Conservation (phyloP, 192 early-diverging fungal species). For the Geranomyces michiganensis region DNA sequence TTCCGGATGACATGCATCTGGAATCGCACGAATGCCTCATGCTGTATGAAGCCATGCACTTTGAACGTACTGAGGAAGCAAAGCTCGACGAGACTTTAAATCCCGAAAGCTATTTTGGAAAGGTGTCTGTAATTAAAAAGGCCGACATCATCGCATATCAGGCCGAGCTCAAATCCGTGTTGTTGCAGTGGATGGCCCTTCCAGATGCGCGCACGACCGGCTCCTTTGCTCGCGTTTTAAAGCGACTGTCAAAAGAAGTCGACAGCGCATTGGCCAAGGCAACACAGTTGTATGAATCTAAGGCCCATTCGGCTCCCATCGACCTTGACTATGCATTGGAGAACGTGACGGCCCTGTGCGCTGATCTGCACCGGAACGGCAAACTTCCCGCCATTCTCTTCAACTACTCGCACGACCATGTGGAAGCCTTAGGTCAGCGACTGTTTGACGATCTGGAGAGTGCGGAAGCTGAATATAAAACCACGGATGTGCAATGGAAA, state of each 20-base stretch:
- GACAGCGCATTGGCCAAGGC: not conserved
- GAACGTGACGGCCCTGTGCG: constrained; percentile 33
- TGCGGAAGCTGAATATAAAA: constrained; percentile 35
- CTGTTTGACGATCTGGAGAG: constrained; percentile 28
- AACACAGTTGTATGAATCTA: not conserved
- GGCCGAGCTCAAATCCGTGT: constrained; percentile 33
- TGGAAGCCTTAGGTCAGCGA: constrained; percentile 25
- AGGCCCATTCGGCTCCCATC: not conserved
- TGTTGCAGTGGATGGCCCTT: constrained; percentile 34
- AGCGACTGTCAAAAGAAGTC: constrained; percentile 8
- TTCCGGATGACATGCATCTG: constrained; percentile 41
- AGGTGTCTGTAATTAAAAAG: constrained; percentile 27
- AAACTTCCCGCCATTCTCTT: constrained; percentile 52
- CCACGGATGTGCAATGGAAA: constrained; percentile 17
- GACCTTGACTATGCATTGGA: constrained; percentile 16
- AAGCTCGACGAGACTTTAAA: constrained; percentile 17
- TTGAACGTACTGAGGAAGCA: not conserved
- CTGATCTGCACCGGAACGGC: constrained; percentile 38
- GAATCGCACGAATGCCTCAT: constrained; percentile 39
- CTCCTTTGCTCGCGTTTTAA: constrained; percentile 22
- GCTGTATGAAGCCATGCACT: constrained; percentile 40
- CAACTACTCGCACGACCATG: constrained; percentile 42
- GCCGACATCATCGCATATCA: constrained; percentile 35
- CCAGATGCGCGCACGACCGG: constrained; percentile 24
- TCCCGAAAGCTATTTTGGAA: constrained; percentile 41